Percentiles rank a stretch among this genome's conserved stretches.
Conservation (phyloP, 805 yeast genomes). For the Ogataea minuta region DNA sequence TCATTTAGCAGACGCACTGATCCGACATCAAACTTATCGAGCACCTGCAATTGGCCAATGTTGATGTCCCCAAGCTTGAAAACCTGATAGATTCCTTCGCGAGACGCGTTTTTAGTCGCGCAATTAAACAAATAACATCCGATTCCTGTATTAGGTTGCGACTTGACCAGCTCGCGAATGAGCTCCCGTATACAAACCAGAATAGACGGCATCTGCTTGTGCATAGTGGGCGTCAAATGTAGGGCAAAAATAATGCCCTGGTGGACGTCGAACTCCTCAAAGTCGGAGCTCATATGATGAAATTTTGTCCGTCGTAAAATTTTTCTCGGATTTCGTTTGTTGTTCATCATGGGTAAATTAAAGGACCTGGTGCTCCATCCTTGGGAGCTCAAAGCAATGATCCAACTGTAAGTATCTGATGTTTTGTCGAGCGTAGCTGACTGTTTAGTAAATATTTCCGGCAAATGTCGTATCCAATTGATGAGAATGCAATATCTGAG, state of each 20-base stretch:
- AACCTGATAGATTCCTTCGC: conserved; percentile 45
- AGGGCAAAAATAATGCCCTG: conserved; percentile 66
- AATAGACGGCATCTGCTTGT: conserved; percentile 39
- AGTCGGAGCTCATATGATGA: conserved; percentile 9
- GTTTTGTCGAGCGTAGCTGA: conserved; percentile 9
- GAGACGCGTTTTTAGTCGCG: conserved; percentile 18
- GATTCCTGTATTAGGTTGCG: conserved; percentile 65
- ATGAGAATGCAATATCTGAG: conserved; percentile 39
- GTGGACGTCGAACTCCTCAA: conserved; percentile 44
- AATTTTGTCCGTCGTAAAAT: no score
- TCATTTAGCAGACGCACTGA: conserved; percentile 36
- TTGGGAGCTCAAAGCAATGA: conserved; percentile 61
- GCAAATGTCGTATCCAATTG: conserved; percentile 49
- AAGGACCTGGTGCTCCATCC: conserved; percentile 66
- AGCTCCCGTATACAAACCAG: conserved; percentile 58
- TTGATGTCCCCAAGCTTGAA: conserved; percentile 56
- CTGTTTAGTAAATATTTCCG: conserved; percentile 46
- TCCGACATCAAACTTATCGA: conserved; percentile 35
- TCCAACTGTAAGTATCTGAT: conserved; percentile 49
- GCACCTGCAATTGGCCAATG: conserved; percentile 52
- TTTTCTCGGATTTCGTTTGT: conserved; percentile 1
- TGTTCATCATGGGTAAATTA: conserved; percentile 56
- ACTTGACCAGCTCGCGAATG: conserved; percentile 62
- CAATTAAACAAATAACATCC: conserved; percentile 69
- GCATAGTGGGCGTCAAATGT: conserved; percentile 53